Base-by-base conservation (phyloP, 2,329 filamentous ascomycete genomes). In the Penicillium polonicum region DNA sequence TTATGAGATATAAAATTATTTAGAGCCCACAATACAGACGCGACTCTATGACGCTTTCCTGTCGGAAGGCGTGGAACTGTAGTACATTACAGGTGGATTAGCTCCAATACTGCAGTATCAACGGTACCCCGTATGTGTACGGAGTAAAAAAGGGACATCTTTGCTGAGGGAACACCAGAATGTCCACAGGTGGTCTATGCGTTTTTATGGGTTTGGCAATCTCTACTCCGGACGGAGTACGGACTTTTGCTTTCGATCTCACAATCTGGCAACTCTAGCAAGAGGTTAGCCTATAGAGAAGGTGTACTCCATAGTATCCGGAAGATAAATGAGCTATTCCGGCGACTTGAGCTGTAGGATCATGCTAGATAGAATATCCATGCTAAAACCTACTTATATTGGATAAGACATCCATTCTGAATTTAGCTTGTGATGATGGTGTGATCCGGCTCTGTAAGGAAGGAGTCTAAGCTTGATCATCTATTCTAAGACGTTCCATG, bases 341-440 rank as follows among this genome's bases (percentile, higher is more conserved):
- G 17, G 10, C 38, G 12, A 43, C 29, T 25, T 35, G 10, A 21
- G 52, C 9, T 2, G 29, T 49, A 36, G 29, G 36, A 4, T 25
- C 10, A n/a, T 5, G 9, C 12, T 46, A 45, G 8, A 36, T 52
- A n/a, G 41, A 50, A 50, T 42, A 19, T 41, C n/a, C 29, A n/a
- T 48, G 13, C 31, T 42, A 29, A 29, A 8, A 36, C 48, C 44
- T 35, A 35, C 17, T 50, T 17, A 50, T 36, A 25, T 44, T 25
- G n/a, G 29, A 51, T 15, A 50, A 25, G 17, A 43, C 15, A 36
- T 55, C 29, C 21, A 48, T 42, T 29, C 46, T 51, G 15, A 23
- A 33, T 41, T 50, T 44, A 50, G 58, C 59, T 61, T 62, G 60
- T 62, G 58, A 62, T 56, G 42, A 60, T 62, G 60, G 56, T 61